Conservation (phyloP, 164 flowering plant genomes). For the Malania oleifera region DNA sequence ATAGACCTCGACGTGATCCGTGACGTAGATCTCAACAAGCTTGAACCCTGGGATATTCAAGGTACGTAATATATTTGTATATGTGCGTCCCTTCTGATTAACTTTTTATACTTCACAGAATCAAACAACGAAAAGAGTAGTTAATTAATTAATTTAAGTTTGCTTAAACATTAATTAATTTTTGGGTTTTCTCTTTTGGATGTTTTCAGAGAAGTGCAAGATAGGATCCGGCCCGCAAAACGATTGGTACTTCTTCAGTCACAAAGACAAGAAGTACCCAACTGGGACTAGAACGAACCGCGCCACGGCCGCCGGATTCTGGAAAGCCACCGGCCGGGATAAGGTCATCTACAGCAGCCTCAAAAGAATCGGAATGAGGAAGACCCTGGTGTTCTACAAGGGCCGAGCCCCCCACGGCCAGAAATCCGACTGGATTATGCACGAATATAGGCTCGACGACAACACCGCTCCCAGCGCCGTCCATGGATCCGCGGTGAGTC, state of each 20-base stretch:
- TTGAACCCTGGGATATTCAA: slow-evolving; percentile 97
- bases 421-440: slow-evolving; percentile 97
- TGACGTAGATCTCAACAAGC: slow-evolving; percentile 89
- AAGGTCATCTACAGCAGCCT: slow-evolving; percentile 68
- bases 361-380: slow-evolving; percentile 77
- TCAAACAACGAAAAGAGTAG: no score
- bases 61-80: slow-evolving; percentile 47
- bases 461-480: slow-evolving; percentile 7
- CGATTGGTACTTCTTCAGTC: slow-evolving; percentile 96
- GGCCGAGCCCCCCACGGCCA: slow-evolving; percentile 95
- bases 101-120: no score
- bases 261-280: slow-evolving; percentile 92
- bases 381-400: slow-evolving; percentile 80
- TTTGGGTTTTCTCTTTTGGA: background rate
- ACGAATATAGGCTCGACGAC: slow-evolving; percentile 84
- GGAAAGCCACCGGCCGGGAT: slow-evolving; percentile 98
- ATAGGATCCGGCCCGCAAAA: slow-evolving; percentile 89
- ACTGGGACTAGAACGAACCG: slow-evolving; percentile 87
- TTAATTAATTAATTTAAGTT: no score
- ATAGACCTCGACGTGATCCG: slow-evolving; percentile 88
- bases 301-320: slow-evolving; percentile 86
- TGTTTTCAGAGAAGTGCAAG: slow-evolving; percentile 62
- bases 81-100: no score
- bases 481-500: slow-evolving; percentile 32
- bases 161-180: no score